Evolutionary conservation across 768 basidiomycete species (phyloP).

Genomic region (Russula vinacea): DNA sequence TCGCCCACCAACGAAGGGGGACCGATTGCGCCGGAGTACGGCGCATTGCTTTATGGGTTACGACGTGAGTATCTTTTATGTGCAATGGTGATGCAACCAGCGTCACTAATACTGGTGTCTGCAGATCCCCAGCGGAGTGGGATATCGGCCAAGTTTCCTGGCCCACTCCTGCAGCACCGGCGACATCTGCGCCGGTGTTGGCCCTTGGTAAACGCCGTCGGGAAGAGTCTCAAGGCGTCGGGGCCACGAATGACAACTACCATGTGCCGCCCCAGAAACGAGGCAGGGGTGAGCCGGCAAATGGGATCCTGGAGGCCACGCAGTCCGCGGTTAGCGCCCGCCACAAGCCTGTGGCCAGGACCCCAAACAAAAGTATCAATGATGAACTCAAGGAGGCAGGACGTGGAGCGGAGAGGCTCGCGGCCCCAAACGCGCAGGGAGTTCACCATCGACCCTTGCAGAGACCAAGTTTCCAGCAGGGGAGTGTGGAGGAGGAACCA

Average conservation of each 20-base stretch:
- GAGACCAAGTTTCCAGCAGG: neutral
- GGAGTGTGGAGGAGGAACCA: neutral
- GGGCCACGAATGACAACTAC: too few species aligned
- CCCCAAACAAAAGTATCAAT: neutral
- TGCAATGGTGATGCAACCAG: too few species aligned
- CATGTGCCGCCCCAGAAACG: neutral
- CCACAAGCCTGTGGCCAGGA: neutral
- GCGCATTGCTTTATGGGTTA: too few species aligned
- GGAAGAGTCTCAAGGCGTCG: neutral
- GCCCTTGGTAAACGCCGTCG: neutral
- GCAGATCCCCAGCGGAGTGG: too few species aligned
- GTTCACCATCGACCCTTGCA: neutral
- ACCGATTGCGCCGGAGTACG: too few species aligned
- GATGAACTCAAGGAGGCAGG: neutral
- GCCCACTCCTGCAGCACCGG: too few species aligned
- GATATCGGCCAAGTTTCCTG: too few species aligned
- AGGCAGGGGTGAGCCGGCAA: neutral
- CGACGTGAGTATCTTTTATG: too few species aligned
- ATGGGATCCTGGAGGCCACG: neutral
- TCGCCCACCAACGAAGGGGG: too few species aligned
- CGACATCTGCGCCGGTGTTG: neutral
- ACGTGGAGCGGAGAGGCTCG: conserved; percentile 7
- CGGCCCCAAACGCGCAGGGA: neutral
- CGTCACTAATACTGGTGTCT: too few species aligned
- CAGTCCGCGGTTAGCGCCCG: neutral